phyloP scores from a whole-genome alignment of 2,329 filamentous ascomycete genomes.

The Colletotrichum sp. region DNA sequence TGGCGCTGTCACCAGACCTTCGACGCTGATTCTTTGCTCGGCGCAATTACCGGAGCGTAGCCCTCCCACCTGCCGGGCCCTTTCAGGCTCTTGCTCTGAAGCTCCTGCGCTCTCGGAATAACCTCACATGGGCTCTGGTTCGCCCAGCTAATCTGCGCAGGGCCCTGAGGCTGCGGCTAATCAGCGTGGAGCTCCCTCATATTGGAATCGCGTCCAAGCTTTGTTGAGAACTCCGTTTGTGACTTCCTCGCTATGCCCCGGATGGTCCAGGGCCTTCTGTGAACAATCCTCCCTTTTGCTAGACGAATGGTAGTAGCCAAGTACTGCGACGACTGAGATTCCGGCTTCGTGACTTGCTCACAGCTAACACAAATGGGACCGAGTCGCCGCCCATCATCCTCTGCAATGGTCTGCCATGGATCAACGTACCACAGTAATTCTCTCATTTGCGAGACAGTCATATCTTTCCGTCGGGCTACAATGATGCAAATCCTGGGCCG shows the following conservation, averaged over 20 bases:
- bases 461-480: not conserved
- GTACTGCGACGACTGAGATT: not conserved
- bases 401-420: not conserved
- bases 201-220: too few species aligned
- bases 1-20: not conserved
- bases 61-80: too few species aligned
- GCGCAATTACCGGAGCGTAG: too few species aligned
- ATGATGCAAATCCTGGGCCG: not conserved
- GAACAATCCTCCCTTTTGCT: not conserved
- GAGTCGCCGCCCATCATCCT: not conserved
- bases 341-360: not conserved
- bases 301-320: not conserved
- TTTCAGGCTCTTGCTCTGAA: too few species aligned
- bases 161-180: too few species aligned
- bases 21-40: too few species aligned
- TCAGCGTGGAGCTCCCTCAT: too few species aligned
- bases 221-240: too few species aligned
- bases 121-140: too few species aligned
- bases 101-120: too few species aligned
- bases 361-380: rapidly evolving
- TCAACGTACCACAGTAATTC: not conserved
- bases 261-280: not conserved
- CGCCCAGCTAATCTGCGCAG: too few species aligned
- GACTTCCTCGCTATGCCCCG: too few species aligned
- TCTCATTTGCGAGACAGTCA: not conserved